These are phyloP conservation scores for Mucor irregularis DNA, from an alignment of 371 early-diverging fungal species.

Conservation along the genomic window DNA sequence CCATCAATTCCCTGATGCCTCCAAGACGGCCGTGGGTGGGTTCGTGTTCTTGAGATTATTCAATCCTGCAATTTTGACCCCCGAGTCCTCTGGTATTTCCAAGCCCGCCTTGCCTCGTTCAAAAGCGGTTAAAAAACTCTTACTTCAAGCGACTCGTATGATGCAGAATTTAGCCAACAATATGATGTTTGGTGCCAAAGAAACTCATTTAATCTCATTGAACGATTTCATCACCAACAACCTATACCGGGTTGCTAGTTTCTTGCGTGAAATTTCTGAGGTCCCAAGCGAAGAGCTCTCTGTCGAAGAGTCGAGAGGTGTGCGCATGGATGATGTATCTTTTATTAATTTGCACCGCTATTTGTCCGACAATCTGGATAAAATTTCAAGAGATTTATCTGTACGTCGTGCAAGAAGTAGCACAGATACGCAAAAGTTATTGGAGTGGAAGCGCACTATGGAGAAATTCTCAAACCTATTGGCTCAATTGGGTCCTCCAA, in stretches of 20 bases:
- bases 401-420: slow-evolving; percentile 21
- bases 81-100: slow-evolving; percentile 58
- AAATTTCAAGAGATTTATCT: slow-evolving; percentile 33
- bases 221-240: slow-evolving; percentile 80
- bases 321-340: slow-evolving; percentile 44
- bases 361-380: slow-evolving; percentile 40
- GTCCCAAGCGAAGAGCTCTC: too few species aligned
- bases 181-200: slow-evolving; percentile 91
- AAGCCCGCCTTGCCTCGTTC: slow-evolving; percentile 44
- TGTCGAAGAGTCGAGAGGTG: too few species aligned
- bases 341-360: slow-evolving; percentile 41
- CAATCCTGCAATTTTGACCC: slow-evolving; percentile 91
- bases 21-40: slow-evolving; percentile 83
- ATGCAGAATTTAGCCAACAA: slow-evolving; percentile 95
- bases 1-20: slow-evolving; percentile 80
- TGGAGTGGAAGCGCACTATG: slow-evolving; percentile 53
- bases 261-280: slow-evolving; percentile 56
- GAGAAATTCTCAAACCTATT: slow-evolving; percentile 78
- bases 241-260: slow-evolving; percentile 59
- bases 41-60: slow-evolving; percentile 91
- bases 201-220: slow-evolving; percentile 81
- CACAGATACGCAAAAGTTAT: slow-evolving; percentile 22
- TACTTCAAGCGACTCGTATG: slow-evolving; percentile 89
- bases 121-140: slow-evolving; percentile 74
- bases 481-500: slow-evolving; percentile 82